Evolutionary conservation across 1,139 yeast genomes (phyloP).

Genomic region (Geotrichum restrictum): DNA sequence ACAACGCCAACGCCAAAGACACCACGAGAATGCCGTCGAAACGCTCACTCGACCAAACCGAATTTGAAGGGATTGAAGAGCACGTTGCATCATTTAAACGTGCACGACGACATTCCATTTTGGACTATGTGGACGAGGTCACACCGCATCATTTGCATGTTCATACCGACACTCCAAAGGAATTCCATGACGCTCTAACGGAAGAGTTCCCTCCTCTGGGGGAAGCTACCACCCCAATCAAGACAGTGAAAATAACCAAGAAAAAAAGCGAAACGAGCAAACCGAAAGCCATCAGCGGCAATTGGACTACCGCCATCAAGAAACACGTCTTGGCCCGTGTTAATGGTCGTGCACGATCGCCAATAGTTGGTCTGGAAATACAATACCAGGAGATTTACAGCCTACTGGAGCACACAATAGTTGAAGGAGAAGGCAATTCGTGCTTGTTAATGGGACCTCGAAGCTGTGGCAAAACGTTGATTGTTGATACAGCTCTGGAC

Average conservation of each 20-base stretch:
- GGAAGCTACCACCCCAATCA: neutral
- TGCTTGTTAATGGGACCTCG: constrained; percentile 76
- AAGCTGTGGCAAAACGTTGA: constrained; percentile 67
- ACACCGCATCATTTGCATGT: constrained; percentile 8
- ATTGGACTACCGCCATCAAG: neutral
- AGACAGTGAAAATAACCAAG: neutral
- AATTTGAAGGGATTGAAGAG: neutral
- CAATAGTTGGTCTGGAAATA: constrained; percentile 33
- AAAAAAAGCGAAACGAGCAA: neutral
- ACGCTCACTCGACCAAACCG: constrained; percentile 2
- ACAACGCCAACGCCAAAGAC: neutral
- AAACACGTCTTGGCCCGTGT: constrained; percentile 3
- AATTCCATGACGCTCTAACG: neutral
- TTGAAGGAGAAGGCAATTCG: constrained; percentile 75
- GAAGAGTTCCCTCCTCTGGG: constrained; percentile 7
- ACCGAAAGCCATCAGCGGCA: no score
- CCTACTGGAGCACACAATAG: constrained; percentile 61
- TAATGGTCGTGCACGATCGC: constrained; percentile 9
- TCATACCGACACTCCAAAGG: constrained; percentile 1
- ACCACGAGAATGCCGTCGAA: constrained; percentile 1
- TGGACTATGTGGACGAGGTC: constrained; percentile 3
- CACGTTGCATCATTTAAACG: neutral
- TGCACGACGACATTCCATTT: constrained; percentile 7
- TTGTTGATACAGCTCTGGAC: constrained; percentile 56
- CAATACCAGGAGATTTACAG: constrained; percentile 47